Base-by-base conservation (phyloP, 2,329 filamentous ascomycete genomes). In the Botryotinia convoluta region DNA sequence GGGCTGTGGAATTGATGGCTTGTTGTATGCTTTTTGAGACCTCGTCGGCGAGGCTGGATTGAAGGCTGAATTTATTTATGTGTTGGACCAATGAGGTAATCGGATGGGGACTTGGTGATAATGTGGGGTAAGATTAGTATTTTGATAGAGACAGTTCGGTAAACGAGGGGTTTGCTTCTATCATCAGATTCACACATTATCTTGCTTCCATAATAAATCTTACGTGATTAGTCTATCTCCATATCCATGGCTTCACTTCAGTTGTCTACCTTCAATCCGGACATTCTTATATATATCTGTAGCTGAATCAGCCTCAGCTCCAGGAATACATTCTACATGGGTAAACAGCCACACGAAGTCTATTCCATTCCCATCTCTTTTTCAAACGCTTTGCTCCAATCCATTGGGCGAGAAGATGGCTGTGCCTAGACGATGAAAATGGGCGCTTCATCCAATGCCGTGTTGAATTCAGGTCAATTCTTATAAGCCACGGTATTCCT, bases 1-100 rank as follows among this genome's bases (percentile, higher is more conserved):
- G 35, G 22, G 29, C 42, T 48, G 51, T 54, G 45, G 3, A 54
- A 68, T 68, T 54, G 64, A 12, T 68, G 45, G 39, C 26, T 57
- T 57, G 14, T 32, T 39, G n/a, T 59, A 20, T 69, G 8, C 6
- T 44, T 69, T 51, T 26, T 51, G 63, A 22, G 26, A 72, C 71
- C 71, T 72, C 51, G 62, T 68, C 62, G 62, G 29, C 71, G 57
- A 72, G 71, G 60, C 60, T 71, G 67, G 45, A 62, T 44, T 54
- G 48, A 63, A 71, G 71, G 59, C 44, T 73, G 72, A 65, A 35
- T 71, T 59, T 59, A 18, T 51, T 63, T 62, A 8, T 71, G 54
- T 63, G 57, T 48, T 72, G 48, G 39, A 60, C 70, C 70, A 72
- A 72, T 72, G 61, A 72, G 61, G 48, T 65, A 44, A 45, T 48